Conservation (phyloP, 1,284 basidiomycete species). For the Entoloma clypeatum region DNA sequence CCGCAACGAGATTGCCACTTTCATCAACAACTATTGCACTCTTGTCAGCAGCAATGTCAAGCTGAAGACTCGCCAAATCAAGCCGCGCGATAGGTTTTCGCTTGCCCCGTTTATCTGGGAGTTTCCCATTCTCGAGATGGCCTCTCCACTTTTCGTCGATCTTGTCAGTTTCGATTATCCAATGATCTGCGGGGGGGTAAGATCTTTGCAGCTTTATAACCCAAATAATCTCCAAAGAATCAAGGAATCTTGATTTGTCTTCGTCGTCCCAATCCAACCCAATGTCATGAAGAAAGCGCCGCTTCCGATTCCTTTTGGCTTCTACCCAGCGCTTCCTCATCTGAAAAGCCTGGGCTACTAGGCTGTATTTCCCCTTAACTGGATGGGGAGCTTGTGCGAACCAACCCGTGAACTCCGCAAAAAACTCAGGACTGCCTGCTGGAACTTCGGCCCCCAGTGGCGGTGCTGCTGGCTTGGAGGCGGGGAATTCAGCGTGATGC, state of each 20-base stretch:
- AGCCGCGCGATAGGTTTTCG: neutral
- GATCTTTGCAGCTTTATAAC: neutral
- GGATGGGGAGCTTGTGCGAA: too few species aligned
- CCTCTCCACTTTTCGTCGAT: conserved; percentile 1
- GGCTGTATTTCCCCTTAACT: too few species aligned
- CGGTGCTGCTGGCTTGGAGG: too few species aligned
- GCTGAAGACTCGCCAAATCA: neutral
- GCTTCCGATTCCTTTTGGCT: neutral
- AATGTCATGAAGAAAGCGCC: neutral
- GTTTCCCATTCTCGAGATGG: neutral
- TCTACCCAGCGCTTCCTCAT: too few species aligned
- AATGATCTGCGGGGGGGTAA: neutral
- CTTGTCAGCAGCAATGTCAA: neutral
- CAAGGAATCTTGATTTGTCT: neutral
- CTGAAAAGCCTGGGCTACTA: too few species aligned
- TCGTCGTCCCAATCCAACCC: neutral
- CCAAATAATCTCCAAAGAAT: neutral
- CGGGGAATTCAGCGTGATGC: too few species aligned
- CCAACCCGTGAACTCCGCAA: too few species aligned
- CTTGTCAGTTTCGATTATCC: neutral
- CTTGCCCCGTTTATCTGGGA: neutral
- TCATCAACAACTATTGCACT: neutral
- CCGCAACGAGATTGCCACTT: neutral
- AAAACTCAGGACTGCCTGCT: too few species aligned
- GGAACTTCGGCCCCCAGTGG: too few species aligned